Evolutionary conservation across 2,329 filamentous ascomycete genomes (phyloP).

Genomic region (Claviceps fusiformis): DNA sequence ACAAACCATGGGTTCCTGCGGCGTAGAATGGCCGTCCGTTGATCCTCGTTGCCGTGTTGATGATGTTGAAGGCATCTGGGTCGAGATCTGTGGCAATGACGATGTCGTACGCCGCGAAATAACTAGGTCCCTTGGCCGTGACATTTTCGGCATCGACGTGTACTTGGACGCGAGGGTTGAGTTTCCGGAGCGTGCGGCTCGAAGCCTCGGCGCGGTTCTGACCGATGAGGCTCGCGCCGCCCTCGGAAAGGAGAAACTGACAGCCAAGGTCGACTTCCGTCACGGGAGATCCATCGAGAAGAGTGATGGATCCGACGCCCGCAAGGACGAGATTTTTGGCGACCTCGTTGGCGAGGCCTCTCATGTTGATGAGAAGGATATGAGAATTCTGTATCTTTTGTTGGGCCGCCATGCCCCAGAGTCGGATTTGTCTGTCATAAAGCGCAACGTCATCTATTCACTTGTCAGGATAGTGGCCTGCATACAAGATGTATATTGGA

Average conservation of each 20-base stretch:
- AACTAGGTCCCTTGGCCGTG: constrained; percentile 53
- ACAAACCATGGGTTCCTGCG: constrained; percentile 74
- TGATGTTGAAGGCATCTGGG: constrained; percentile 56
- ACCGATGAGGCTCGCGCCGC: constrained; percentile 52
- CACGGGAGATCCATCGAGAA: constrained; percentile 66
- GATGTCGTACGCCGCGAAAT: constrained; percentile 68
- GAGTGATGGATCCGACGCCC: constrained; percentile 78
- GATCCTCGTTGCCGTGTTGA: constrained; percentile 78
- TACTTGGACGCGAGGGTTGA: constrained; percentile 81
- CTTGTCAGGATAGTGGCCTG: neutral
- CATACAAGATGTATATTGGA: no score
- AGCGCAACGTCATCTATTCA: constrained; percentile 79
- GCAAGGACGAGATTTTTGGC: constrained; percentile 95
- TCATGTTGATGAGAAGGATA: constrained; percentile 78
- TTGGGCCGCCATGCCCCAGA: constrained; percentile 94
- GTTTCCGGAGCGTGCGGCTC: constrained; percentile 59
- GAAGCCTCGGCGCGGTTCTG: constrained; percentile 77
- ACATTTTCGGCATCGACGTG: constrained; percentile 56
- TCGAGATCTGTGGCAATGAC: constrained; percentile 83
- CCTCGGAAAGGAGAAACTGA: constrained; percentile 63
- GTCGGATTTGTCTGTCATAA: constrained; percentile 91
- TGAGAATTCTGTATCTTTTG: constrained; percentile 82
- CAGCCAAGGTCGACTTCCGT: constrained; percentile 68
- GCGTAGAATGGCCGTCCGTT: constrained; percentile 77
- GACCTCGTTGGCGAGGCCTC: constrained; percentile 81